phyloP scores from a whole-genome alignment of 441 rosid genomes.

The Pelargonium australe region DNA sequence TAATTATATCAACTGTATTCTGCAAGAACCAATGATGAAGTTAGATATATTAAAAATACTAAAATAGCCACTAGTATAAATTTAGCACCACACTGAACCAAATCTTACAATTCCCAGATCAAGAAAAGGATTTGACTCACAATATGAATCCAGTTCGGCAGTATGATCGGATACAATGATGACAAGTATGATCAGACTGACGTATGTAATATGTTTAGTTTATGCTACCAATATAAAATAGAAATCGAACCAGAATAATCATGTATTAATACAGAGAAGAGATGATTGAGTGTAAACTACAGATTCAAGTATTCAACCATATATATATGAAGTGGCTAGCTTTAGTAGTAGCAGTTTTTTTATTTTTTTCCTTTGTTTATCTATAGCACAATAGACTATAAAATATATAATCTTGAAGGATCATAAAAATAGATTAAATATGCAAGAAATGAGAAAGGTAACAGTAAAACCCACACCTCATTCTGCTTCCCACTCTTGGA shows the following conservation, averaged over 20 bases:
- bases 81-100: background rate
- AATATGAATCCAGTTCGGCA: background rate
- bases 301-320: background rate
- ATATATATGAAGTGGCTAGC: background rate
- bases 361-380: background rate
- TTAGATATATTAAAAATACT: background rate
- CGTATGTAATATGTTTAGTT: background rate
- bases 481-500: constrained; percentile 4
- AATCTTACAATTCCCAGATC: background rate
- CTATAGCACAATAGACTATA: background rate
- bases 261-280: background rate
- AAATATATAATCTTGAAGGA: background rate
- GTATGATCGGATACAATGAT: background rate
- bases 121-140: background rate
- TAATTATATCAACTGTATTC: background rate
- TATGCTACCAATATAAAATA: background rate
- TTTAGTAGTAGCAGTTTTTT: background rate
- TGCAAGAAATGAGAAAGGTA: background rate
- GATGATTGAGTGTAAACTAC: background rate
- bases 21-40: background rate
- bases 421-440: background rate
- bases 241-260: background rate
- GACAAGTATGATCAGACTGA: background rate
- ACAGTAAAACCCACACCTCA: constrained; percentile 1
- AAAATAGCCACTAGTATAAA: background rate